Percentiles rank a stretch among this genome's conserved stretches.
phyloP scores from a whole-genome alignment of 257 asterid species.

The Ehretia macrophylla region DNA sequence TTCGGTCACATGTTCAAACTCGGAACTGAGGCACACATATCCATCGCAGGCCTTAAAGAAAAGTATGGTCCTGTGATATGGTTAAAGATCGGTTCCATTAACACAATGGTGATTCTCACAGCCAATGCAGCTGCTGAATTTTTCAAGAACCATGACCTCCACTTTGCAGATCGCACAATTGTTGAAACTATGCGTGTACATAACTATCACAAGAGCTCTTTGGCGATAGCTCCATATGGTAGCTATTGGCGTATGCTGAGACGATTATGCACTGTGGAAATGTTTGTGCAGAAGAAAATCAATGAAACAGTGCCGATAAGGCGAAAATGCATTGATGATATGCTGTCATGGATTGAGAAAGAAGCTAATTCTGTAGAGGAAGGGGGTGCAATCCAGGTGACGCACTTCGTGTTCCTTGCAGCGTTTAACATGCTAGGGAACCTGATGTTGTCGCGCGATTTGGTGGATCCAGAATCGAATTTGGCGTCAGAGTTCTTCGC shows the following conservation, averaged over 20 bases:
- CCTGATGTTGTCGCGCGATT: constrained; percentile 25
- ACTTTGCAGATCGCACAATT: constrained; percentile 20
- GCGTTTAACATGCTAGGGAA: constrained; percentile 35
- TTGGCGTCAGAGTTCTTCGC: constrained; percentile 27
- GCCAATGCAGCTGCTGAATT: constrained; percentile 26
- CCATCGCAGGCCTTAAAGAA: constrained; percentile 20
- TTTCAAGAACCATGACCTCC: constrained; percentile 35
- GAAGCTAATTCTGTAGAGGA: constrained; percentile 5
- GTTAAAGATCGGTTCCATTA: constrained; percentile 31
- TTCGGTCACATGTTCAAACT: constrained; percentile 27
- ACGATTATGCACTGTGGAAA: constrained; percentile 31
- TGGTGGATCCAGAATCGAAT: constrained; percentile 24
- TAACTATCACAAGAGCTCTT: constrained; percentile 16
- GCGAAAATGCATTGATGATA: constrained; percentile 22
- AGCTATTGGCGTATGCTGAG: constrained; percentile 27
- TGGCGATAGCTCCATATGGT: constrained; percentile 28
- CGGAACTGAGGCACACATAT: constrained; percentile 23
- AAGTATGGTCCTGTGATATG: constrained; percentile 26
- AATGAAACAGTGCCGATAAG: constrained; percentile 18
- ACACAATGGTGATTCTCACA: constrained; percentile 27
- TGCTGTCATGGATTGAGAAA: constrained; percentile 25
- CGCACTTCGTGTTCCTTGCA: constrained; percentile 27
- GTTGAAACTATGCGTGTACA: constrained; percentile 17
- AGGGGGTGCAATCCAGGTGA: constrained; percentile 14
- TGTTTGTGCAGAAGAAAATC: constrained; percentile 25